These are phyloP conservation scores for Arthroderma sp. DNA, from an alignment of 2,329 filamentous ascomycete genomes.

Conservation along the genomic window DNA sequence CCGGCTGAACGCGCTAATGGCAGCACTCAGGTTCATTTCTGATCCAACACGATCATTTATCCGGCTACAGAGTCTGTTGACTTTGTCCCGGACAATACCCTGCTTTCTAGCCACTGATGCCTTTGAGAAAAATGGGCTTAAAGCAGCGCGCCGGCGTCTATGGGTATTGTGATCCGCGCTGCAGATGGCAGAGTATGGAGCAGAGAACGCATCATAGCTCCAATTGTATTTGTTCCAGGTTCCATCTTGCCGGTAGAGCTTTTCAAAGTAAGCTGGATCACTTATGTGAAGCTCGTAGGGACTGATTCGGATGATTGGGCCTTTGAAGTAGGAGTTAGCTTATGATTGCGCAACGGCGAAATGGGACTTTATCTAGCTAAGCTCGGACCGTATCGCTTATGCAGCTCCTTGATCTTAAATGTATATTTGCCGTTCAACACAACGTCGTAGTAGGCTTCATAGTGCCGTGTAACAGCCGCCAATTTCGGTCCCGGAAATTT, in stretches of 20 bases:
- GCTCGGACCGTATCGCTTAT: constrained; percentile 16
- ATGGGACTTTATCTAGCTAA: background rate
- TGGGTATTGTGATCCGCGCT: constrained; percentile 18
- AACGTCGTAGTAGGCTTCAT: constrained; percentile 20
- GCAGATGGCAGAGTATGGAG: constrained; percentile 5
- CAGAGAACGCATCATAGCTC: background rate
- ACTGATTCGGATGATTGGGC: constrained; percentile 14
- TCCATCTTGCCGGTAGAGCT: background rate
- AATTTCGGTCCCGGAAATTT: constrained; percentile 14
- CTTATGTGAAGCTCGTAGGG: constrained; percentile 13
- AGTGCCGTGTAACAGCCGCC: constrained; percentile 15
- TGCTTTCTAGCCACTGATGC: background rate
- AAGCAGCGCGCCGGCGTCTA: constrained; percentile 17
- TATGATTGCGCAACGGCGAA: too few relatives aligned
- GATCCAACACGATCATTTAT: background rate
- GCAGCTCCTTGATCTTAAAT: constrained; percentile 16
- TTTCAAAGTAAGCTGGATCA: constrained; percentile 8
- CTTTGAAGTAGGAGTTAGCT: constrained; percentile 1
- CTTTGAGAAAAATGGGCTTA: constrained; percentile 19
- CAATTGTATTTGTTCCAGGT: background rate
- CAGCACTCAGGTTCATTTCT: background rate
- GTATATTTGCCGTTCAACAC: constrained; percentile 14
- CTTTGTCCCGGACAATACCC: background rate
- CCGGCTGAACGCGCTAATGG: constrained; percentile 6
- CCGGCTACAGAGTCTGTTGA: background rate